These are phyloP conservation scores for Pinus albicaulis DNA, from an alignment of 75 land plant genomes.

Conservation along the genomic window DNA sequence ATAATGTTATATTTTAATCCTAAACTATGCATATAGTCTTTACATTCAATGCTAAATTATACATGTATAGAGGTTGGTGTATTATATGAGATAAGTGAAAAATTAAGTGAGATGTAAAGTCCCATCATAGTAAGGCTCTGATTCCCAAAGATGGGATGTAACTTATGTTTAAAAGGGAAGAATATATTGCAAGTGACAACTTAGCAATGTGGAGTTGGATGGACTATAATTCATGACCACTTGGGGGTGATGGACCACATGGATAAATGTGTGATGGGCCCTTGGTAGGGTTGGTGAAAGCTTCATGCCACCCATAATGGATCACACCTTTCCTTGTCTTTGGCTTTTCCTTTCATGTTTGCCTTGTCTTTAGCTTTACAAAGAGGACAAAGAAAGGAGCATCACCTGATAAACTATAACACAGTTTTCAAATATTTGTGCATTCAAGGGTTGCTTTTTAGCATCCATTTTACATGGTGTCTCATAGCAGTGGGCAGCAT, in stretches of 20 bases:
- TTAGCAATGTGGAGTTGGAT: neutral
- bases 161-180: too few species aligned
- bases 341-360: neutral
- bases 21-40: too few species aligned
- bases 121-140: too few species aligned
- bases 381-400: conserved; percentile 1
- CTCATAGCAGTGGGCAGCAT: neutral
- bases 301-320: neutral
- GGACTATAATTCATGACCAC: neutral
- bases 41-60: too few species aligned
- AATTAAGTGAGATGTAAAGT: too few species aligned
- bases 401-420: neutral
- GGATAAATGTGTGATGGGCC: conserved; percentile 6
- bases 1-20: too few species aligned
- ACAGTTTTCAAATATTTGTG: neutral
- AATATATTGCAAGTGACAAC: too few species aligned
- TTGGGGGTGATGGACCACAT: neutral
- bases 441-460: neutral
- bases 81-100: too few species aligned
- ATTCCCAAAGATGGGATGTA: too few species aligned
- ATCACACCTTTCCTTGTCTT: neutral
- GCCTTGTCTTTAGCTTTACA: neutral
- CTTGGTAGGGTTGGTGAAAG: neutral
- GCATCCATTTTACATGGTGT: neutral
- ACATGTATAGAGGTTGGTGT: too few species aligned